Evolutionary conservation across 495 filamentous ascomycete genomes (phyloP), one percentile per base, ranked within the genome.

Genomic region (Hyphodiscus hymeniophilus): DNA sequence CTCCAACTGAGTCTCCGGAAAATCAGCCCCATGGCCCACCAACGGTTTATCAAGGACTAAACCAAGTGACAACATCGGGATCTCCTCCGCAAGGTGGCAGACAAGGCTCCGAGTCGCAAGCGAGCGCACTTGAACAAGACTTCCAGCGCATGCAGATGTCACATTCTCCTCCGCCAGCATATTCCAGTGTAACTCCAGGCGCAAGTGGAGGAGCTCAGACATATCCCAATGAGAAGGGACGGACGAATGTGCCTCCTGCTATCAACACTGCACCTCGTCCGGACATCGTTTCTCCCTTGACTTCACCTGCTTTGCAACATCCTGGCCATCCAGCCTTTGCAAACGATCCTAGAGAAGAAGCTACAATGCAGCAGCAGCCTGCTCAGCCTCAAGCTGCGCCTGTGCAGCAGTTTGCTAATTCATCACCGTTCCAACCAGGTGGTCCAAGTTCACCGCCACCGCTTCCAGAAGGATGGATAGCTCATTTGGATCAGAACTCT

Each of bases 401-500:
- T 17, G 30, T 45, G n/a, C 54, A 62, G 17, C 45, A 55, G 31
- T 35, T 57, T 59, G 8, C 71, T 70, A 20, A 75, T 70, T 2
- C 72, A 66, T 30, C 70, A 67, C 42, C 66, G 51, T 58, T 68
- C 54, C 63, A 66, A 40, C 76, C 74, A 5, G 69, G 81, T 28
- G 80, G 84, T 8, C 86, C 86, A 22, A 75, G 81, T 22, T 88
- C 85, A 21, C 92, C 90, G 8, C 94, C 92, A 6, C 92, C 90
- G 11, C 74, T 98, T 10, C 92, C 92, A 12, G 94, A 97, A 61
- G 92, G 94, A 8, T 98, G 92, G 92, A 97, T 97, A 61, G 90
- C 94, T 11, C 94, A 97, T 59, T 73, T 97, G 6, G 92, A 98
- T 60, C 84, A 85, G 33, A 95, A 82, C 59, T 95, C 89, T 3